These are phyloP conservation scores for Gryganskiella cystojenkinii DNA, from an alignment of 192 early-diverging fungal species.

Conservation along the genomic window DNA sequence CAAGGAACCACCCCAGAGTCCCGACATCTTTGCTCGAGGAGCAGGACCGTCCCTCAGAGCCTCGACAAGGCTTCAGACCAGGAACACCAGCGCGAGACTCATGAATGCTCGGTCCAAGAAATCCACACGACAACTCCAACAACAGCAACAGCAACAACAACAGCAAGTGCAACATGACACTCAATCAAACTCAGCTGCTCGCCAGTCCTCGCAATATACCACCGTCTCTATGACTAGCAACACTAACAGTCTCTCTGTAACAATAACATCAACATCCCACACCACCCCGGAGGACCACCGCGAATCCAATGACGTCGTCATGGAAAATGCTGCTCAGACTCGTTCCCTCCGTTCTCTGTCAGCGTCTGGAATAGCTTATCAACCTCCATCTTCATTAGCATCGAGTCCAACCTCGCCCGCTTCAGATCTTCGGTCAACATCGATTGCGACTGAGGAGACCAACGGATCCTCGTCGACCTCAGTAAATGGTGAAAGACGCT, in stretches of 20 bases:
- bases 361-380: neutral
- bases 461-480: neutral
- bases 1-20: constrained; percentile 51
- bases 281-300: neutral
- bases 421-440: constrained; percentile 24
- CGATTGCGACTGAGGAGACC: constrained; percentile 15
- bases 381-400: neutral
- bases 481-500: constrained; percentile 22
- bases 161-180: neutral
- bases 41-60: constrained; percentile 44
- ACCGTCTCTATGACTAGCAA: constrained; percentile 1
- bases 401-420: constrained; percentile 6
- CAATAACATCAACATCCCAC: constrained; percentile 6
- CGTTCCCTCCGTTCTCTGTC: too few relatives aligned
- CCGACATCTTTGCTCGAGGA: constrained; percentile 52
- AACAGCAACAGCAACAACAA: constrained; percentile 19
- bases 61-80: constrained; percentile 46
- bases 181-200: constrained; percentile 2
- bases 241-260: neutral
- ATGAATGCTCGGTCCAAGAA: constrained; percentile 33
- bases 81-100: constrained; percentile 34
- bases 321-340: too few relatives aligned
- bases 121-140: constrained; percentile 40
- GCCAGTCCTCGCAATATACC: constrained; percentile 40
- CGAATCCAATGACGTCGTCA: too few relatives aligned